phyloP scores from a whole-genome alignment of 2,329 filamentous ascomycete genomes.

The Clonostachys rosea region DNA sequence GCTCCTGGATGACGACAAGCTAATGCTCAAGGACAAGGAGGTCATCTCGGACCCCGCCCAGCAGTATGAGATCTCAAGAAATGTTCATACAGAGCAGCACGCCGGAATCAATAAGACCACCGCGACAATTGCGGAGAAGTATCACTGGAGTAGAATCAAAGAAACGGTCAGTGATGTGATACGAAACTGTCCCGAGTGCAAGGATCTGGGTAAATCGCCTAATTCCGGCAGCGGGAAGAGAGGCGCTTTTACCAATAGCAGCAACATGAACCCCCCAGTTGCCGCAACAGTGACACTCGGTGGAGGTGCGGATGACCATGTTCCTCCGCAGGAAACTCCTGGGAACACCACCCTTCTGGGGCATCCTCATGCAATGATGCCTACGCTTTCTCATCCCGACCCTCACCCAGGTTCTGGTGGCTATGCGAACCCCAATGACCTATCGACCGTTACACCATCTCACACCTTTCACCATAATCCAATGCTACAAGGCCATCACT shows the following conservation, averaged over 20 bases:
- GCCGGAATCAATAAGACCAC: constrained; percentile 98
- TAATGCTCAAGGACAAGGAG: constrained; percentile 98
- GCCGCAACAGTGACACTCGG: neutral
- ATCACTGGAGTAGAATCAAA: constrained; percentile 97
- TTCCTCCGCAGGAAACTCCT: too few relatives aligned
- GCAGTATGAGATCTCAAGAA: constrained; percentile 85
- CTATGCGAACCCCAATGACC: constrained; percentile 43
- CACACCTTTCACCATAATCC: constrained; percentile 13
- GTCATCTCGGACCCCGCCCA: constrained; percentile 85
- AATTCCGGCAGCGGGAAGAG: constrained; percentile 18
- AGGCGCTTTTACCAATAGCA: constrained; percentile 1
- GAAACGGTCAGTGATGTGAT: constrained; percentile 95
- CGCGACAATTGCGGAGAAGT: constrained; percentile 85
- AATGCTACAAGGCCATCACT: constrained; percentile 18
- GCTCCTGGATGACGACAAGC: constrained; percentile 68
- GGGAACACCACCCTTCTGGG: too few relatives aligned
- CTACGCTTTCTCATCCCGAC: constrained; percentile 14
- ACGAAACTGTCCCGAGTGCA: constrained; percentile 85
- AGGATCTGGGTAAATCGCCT: constrained; percentile 64
- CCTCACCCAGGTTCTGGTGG: constrained; percentile 13
- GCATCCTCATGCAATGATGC: constrained; percentile 5
- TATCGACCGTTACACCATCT: constrained; percentile 34
- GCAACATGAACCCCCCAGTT: neutral
- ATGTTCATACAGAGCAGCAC: constrained; percentile 71
- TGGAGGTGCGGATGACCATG: neutral